Conservation (phyloP, 176 grass and related monocot species). For the Oryza officinalis region DNA sequence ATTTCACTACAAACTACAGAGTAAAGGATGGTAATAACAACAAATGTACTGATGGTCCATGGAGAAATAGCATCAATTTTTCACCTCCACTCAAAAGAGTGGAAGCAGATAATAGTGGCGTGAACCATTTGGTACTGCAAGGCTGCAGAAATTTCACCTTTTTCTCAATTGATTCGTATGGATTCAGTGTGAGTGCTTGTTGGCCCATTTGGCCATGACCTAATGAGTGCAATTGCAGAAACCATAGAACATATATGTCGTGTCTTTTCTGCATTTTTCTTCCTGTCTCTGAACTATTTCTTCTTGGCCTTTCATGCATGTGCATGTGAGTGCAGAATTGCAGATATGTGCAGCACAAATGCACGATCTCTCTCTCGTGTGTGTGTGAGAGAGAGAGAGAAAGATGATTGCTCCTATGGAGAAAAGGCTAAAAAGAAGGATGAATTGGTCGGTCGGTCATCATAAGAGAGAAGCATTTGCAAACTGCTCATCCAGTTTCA, state of each 20-base stretch:
- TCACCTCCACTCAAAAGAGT: not conserved
- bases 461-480: not conserved
- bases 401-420: slow-evolving; percentile 1
- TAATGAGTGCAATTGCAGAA: slow-evolving; percentile 48
- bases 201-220: slow-evolving; percentile 13
- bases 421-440: slow-evolving; percentile 19
- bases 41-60: not conserved
- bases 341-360: not conserved
- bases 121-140: slow-evolving; percentile 1
- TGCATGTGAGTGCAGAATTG: slow-evolving; percentile 23
- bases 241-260: not conserved
- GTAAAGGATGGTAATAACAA: not conserved
- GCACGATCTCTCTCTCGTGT: not conserved
- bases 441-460: slow-evolving; percentile 13
- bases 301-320: not conserved
- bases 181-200: slow-evolving; percentile 30
- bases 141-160: slow-evolving; percentile 8
- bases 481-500: not conserved
- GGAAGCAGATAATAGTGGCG: slow-evolving; percentile 36
- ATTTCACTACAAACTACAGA: not conserved
- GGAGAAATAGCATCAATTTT: not conserved
- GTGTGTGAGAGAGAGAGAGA: not conserved
- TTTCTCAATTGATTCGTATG: slow-evolving; percentile 6
- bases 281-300: not conserved
- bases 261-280: slow-evolving; percentile 11